Evolutionary conservation across 1,139 yeast genomes (phyloP), one percentile per base, ranked within the genome.

Genomic region (Yamadazyma dendronema): DNA sequence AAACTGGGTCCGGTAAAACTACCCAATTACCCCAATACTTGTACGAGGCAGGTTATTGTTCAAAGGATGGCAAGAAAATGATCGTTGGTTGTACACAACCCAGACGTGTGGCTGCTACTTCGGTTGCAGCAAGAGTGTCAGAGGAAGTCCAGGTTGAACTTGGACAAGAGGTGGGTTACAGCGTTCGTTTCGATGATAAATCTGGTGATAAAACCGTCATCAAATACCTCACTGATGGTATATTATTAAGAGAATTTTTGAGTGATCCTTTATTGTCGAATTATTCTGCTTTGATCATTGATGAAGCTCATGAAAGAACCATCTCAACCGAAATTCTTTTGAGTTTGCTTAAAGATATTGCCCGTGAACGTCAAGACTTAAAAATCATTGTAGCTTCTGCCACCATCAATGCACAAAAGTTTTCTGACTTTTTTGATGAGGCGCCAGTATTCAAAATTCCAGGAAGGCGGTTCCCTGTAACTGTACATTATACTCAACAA

Each of bases 1-100:
- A 92, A 56, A 92, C 98, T 0, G 98, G 98, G 33, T 89, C 97
- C 0, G 98, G 98, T 50, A 92, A 92, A 52, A 92, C 98, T 0
- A 92, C 98, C 0, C 97, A 92, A 59, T 63, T 92, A 10, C 97
- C 97, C 0, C 97, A 92, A 52, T 92, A 81, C 54, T 65, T 92
- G 17, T 76, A 79, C 48, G 96, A 89, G 53, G 88, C 83, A 14
- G 96, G 96, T 0, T 85, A 81, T 48, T 72, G 88, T 4, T 53
- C 62, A 14, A 43, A 45, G 3, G 42, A 45, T 12, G 61, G 57
- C 3, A 41, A 48, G 14, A 43, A 41, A 2, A 43, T 47, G 15
- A 76, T 74, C 32, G 77, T 92, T 8, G 97, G 94, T 0, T 89
- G 97, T 56, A 92, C 98, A 0, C 98, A 92, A 57, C 98, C 98